Evolutionary conservation across 108 stramenopile species (phyloP).

Genomic region (Cyclotella atomus): DNA sequence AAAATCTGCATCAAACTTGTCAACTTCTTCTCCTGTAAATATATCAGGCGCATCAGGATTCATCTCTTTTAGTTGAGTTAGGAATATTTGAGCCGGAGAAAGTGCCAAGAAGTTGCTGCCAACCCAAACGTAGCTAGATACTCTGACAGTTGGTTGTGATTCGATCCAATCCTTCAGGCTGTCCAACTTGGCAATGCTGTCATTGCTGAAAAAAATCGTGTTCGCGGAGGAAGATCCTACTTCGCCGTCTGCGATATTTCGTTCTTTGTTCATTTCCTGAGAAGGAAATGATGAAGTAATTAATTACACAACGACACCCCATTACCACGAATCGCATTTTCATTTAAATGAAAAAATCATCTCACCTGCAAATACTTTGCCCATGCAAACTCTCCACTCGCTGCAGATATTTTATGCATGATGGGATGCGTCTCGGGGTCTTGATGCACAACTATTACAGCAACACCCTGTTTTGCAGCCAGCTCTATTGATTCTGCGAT

Average conservation of each 20-base stretch:
- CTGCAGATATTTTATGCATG: slow-evolving; percentile 19
- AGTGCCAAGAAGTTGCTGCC: slow-evolving; percentile 10
- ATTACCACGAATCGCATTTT: not conserved
- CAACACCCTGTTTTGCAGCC: slow-evolving; percentile 12
- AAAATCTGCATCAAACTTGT: slow-evolving; percentile 16
- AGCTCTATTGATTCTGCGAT: slow-evolving; percentile 4
- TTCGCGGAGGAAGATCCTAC: not conserved
- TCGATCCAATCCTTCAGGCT: slow-evolving; percentile 15
- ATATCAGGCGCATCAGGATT: slow-evolving; percentile 15
- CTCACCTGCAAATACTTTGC: slow-evolving; percentile 7
- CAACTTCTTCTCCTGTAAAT: slow-evolving; percentile 14
- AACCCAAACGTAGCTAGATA: slow-evolving; percentile 7
- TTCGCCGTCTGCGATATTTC: not conserved
- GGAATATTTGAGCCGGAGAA: slow-evolving; percentile 18
- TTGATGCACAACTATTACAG: slow-evolving; percentile 17
- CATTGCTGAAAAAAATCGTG: not conserved
- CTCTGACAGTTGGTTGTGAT: not conserved
- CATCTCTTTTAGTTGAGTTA: slow-evolving; percentile 10
- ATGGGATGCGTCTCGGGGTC: slow-evolving; percentile 10
- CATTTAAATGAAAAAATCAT: too few species aligned
- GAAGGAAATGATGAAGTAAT: too few species aligned
- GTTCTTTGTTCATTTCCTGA: slow-evolving; percentile 14
- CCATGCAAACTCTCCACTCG: not conserved
- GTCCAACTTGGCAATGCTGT: slow-evolving; percentile 1
- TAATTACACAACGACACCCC: too few species aligned